Percentiles rank a stretch among this genome's conserved stretches.
Evolutionary conservation across 208 protist genomes (phyloP).

Genomic region (Naegleria fowleri): DNA sequence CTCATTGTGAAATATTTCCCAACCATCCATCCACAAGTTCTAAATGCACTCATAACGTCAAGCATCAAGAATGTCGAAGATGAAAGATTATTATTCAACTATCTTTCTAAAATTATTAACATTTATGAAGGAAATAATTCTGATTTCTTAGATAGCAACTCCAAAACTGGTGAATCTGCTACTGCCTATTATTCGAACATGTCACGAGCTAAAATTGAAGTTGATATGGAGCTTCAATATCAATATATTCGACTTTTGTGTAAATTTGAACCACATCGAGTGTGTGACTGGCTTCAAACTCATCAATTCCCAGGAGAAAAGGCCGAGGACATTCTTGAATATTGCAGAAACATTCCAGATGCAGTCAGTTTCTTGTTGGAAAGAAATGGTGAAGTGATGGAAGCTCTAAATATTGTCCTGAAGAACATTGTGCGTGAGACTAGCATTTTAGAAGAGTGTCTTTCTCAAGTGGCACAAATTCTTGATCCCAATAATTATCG

Average conservation of each 20-base stretch:
- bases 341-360: constrained; percentile 15
- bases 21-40: not conserved
- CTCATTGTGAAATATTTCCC: not conserved
- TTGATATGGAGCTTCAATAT: not conserved
- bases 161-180: not conserved
- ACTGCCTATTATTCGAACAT: not conserved
- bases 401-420: not conserved
- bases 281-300: constrained; percentile 1
- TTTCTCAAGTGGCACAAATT: not conserved
- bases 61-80: not conserved
- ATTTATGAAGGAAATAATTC: not conserved
- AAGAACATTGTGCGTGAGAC: not conserved
- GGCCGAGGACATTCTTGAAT: not conserved
- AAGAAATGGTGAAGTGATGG: constrained; percentile 21
- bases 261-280: not conserved
- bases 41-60: not conserved
- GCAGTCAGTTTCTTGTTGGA: not conserved
- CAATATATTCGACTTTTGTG: not conserved
- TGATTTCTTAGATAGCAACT: not conserved
- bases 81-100: constrained; percentile 8
- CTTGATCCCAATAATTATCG: not conserved
- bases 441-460: not conserved
- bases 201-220: not conserved
- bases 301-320: not conserved
- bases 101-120: not conserved